A percentile compares a stretch with the other conserved stretches of the same genome.
phyloP scores from a whole-genome alignment of 371 early-diverging fungal species.

The Apophysomyces variabilis region DNA sequence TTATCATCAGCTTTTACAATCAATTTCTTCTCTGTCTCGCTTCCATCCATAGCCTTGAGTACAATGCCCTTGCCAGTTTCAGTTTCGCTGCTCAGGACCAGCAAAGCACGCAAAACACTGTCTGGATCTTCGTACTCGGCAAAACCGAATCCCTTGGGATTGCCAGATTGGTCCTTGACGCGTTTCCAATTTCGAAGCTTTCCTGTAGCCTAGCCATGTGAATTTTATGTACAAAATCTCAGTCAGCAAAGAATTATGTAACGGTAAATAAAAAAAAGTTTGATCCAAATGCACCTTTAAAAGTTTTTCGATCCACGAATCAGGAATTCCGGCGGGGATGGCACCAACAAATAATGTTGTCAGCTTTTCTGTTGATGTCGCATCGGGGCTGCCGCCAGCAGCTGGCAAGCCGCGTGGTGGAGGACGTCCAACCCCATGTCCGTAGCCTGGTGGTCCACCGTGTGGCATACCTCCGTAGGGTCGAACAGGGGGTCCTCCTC shows the following conservation, averaged over 20 bases:
- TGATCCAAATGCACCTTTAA: conserved; percentile 51
- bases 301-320: conserved; percentile 73
- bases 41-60: conserved; percentile 65
- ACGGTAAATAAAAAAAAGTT: no score
- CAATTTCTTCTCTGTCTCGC: conserved; percentile 58
- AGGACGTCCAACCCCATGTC: conserved; percentile 11
- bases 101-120: conserved; percentile 68
- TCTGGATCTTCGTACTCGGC: conserved; percentile 77
- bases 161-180: conserved; percentile 67
- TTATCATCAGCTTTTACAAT: conserved; percentile 78
- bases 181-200: conserved; percentile 74
- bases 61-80: conserved; percentile 48
- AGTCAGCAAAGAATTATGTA: no score
- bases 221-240: background rate
- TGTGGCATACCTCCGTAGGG: conserved; percentile 9
- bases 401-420: conserved; percentile 8
- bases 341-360: conserved; percentile 78
- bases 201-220: conserved; percentile 60
- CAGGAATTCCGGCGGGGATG: conserved; percentile 75
- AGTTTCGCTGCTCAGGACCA: conserved; percentile 73
- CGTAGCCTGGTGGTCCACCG: conserved; percentile 1
- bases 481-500: conserved; percentile 16
- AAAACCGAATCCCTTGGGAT: conserved; percentile 83
- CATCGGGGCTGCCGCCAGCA: background rate
- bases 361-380: conserved; percentile 53